A percentile compares a stretch with the other conserved stretches of the same genome.
These are phyloP conservation scores for Cyanophora paradoxa DNA, from an alignment of 78 protist genomes.

Conservation along the genomic window DNA sequence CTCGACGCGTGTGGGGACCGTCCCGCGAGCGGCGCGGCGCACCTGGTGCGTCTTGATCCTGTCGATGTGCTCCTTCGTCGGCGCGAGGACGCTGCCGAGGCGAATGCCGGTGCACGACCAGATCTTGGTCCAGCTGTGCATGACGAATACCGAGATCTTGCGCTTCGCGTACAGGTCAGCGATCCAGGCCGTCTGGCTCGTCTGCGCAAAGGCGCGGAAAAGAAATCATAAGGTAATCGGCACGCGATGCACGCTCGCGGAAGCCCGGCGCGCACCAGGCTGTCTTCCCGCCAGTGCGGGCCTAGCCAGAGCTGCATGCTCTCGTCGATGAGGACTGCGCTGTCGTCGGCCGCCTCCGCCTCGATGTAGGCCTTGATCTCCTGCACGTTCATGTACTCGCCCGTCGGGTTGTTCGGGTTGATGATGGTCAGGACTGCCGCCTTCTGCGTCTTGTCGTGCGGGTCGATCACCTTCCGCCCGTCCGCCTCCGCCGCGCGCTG, in stretches of 20 bases:
- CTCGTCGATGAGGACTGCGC: not conserved
- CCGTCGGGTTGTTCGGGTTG: slow-evolving; percentile 7
- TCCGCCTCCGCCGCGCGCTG: not conserved
- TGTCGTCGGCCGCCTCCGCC: not conserved
- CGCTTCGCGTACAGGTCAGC: not conserved
- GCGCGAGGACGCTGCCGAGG: slow-evolving; percentile 12
- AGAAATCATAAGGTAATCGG: too few species aligned
- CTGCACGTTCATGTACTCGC: not conserved
- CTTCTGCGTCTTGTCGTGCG: too few species aligned
- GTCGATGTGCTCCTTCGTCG: not conserved
- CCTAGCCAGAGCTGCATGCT: slow-evolving; percentile 22
- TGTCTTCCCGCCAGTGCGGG: not conserved
- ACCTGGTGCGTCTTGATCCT: not conserved
- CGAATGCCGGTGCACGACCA: slow-evolving; percentile 11
- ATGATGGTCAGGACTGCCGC: not conserved
- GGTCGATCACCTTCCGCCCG: too few species aligned
- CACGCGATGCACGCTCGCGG: too few species aligned
- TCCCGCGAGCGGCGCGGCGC: too few species aligned
- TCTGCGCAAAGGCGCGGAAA: too few species aligned
- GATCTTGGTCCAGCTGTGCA: slow-evolving; percentile 24
- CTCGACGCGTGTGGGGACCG: too few species aligned
- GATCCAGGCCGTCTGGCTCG: too few species aligned
- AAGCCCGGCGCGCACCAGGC: too few species aligned
- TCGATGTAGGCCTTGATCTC: slow-evolving; percentile 4
- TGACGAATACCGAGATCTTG: not conserved